Conservation (phyloP, 352 stramenopile species). For the Pythium dissotocum region DNA sequence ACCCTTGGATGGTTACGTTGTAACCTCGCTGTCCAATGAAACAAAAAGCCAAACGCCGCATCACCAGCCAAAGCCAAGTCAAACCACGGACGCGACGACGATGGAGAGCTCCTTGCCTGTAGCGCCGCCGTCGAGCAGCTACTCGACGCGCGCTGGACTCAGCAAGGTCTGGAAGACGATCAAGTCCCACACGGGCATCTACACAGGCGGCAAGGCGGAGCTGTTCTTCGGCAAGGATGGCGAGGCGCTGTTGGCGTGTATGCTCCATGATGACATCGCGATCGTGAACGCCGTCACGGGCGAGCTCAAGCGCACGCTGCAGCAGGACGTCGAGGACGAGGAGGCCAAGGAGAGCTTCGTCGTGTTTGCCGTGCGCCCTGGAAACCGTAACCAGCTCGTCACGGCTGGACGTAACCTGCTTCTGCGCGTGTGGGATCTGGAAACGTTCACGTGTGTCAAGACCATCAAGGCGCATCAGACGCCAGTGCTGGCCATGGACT, state of each 20-base stretch:
- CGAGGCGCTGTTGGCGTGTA: conserved; percentile 56
- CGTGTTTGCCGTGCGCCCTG: conserved; percentile 73
- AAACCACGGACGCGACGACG: not conserved
- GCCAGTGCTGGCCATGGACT: conserved; percentile 85
- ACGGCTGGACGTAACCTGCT: conserved; percentile 84
- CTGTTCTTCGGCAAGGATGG: conserved; percentile 41
- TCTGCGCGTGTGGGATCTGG: conserved; percentile 83
- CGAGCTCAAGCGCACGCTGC: conserved; percentile 69
- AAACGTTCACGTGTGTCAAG: conserved; percentile 73
- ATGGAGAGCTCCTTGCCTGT: conserved; percentile 12
- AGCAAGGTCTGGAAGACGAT: conserved; percentile 82
- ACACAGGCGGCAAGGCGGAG: conserved; percentile 82
- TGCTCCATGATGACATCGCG: conserved; percentile 84
- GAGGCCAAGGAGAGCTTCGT: conserved; percentile 86
- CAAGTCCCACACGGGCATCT: conserved; percentile 77
- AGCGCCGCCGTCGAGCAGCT: conserved; percentile 34
- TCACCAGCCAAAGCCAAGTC: conserved; percentile 3
- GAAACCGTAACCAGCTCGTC: conserved; percentile 73
- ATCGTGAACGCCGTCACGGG: conserved; percentile 72
- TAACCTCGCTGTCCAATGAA: not conserved
- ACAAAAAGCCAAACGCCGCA: conserved; percentile 7
- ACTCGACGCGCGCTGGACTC: conserved; percentile 64
- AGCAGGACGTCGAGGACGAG: conserved; percentile 74
- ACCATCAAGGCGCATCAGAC: conserved; percentile 80
- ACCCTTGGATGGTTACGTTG: not conserved